A percentile compares a stretch with the other conserved stretches of the same genome.
These are phyloP conservation scores for Hanseniaspora uvarum DNA, from an alignment of 1,139 yeast genomes.

Conservation along the genomic window DNA sequence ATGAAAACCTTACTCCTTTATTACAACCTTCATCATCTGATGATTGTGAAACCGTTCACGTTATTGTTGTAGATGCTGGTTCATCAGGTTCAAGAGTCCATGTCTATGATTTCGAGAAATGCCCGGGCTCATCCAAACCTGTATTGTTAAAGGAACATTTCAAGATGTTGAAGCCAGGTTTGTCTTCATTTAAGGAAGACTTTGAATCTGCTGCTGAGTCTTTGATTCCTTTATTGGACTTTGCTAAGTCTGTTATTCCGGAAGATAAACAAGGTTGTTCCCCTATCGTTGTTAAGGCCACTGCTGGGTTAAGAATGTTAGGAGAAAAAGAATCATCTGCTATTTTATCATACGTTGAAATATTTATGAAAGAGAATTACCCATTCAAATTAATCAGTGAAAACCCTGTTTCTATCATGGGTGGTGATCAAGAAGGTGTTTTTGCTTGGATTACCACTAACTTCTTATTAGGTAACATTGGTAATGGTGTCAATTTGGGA, in stretches of 20 bases:
- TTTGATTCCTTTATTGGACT: conserved; percentile 64
- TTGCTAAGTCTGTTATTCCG: conserved; percentile 72
- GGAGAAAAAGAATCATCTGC: conserved; percentile 64
- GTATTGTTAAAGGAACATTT: conserved; percentile 65
- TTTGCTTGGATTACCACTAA: conserved; percentile 97
- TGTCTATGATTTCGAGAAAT: conserved; percentile 79
- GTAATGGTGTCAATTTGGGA: conserved; percentile 46
- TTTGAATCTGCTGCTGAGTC: conserved; percentile 78
- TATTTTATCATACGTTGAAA: conserved; percentile 65
- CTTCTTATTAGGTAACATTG: conserved; percentile 84
- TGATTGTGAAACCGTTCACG: conserved; percentile 28
- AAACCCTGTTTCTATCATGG: conserved; percentile 85
- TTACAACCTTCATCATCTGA: conserved; percentile 20
- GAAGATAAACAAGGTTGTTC: conserved; percentile 62
- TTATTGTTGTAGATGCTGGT: conserved; percentile 93
- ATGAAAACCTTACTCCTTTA: conserved; percentile 22
- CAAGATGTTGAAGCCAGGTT: conserved; percentile 85
- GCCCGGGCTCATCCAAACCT: conserved; percentile 58
- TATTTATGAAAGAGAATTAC: conserved; percentile 61
- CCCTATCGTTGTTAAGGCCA: conserved; percentile 92
- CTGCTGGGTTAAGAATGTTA: conserved; percentile 86
- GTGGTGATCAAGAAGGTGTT: conserved; percentile 96
- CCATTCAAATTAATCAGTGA: conserved; percentile 82
- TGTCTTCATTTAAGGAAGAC: conserved; percentile 74
- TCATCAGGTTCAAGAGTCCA: conserved; percentile 95